Evolutionary conservation across 208 protist genomes (phyloP).

Genomic region (Kentomonas sorsogonicus): DNA sequence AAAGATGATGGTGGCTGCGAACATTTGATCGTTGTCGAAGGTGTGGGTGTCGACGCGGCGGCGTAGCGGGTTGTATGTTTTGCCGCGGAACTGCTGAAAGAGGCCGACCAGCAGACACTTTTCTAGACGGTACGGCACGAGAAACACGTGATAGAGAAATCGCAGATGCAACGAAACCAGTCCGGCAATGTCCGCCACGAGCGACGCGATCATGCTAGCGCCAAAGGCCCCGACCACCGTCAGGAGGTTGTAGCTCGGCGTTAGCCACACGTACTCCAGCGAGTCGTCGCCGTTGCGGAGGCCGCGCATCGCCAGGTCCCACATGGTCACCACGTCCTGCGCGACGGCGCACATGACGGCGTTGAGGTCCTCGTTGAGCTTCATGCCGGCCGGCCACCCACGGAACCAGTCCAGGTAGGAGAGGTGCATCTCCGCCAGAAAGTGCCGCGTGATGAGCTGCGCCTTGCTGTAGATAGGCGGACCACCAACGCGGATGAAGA

Average conservation of each 20-base stretch:
- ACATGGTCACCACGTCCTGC: conserved; percentile 59
- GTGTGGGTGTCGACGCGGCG: conserved; percentile 82
- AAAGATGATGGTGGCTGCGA: conserved; percentile 89
- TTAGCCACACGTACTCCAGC: conserved; percentile 48
- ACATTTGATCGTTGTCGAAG: conserved; percentile 88
- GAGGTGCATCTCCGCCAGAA: conserved; percentile 72
- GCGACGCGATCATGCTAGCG: conserved; percentile 56
- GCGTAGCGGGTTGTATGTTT: conserved; percentile 92
- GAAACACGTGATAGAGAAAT: conserved; percentile 65
- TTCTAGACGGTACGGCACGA: conserved; percentile 64
- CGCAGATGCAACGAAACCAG: conserved; percentile 80
- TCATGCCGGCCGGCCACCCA: conserved; percentile 91
- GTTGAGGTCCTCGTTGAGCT: conserved; percentile 91
- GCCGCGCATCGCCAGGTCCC: conserved; percentile 46
- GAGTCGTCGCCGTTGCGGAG: not conserved
- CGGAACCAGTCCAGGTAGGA: conserved; percentile 91
- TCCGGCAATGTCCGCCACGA: conserved; percentile 73
- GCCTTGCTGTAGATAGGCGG: conserved; percentile 30
- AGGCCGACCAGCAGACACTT: conserved; percentile 49
- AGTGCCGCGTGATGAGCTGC: conserved; percentile 38
- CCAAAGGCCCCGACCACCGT: conserved; percentile 71
- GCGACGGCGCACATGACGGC: conserved; percentile 79
- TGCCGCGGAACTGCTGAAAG: conserved; percentile 83
- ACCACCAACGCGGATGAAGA: conserved; percentile 44
- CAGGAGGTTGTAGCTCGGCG: conserved; percentile 43